Evolutionary conservation across 176 grass and related monocot species (phyloP), one percentile per base, ranked within the genome.

Genomic region (Ensete ventricosum): DNA sequence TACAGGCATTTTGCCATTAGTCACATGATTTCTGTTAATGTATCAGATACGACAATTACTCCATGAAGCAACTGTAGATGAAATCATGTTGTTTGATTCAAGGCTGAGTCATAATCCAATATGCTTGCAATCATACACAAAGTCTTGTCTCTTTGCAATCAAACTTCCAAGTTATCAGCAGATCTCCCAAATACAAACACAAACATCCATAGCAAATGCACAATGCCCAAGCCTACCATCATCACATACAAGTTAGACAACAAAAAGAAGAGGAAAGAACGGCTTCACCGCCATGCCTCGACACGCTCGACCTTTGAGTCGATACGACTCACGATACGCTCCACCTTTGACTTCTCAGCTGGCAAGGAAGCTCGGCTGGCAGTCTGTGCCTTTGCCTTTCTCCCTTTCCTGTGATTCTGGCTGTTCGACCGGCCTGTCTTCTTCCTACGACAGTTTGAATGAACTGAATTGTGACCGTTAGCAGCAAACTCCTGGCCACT

Each of bases 271-370:
- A 50, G 17, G 9, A 14, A 53, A 12, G 0, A 9, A 55, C n/a
- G 22, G 43, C 68, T 83, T 95, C 81, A 99, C 50, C 96, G 89
- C 96, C 91, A 99, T 65, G 96, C 96, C 85, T 99, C 91, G 2
- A 89, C 80, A 62, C 91, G 72, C 86, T 95, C 91, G 27, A 71
- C 80, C 84, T 87, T 95, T 49, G 88, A 81, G 79, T 99, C 88
- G 82, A 99, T 85, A 64, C 81, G 81, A 76, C 96, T 91, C 69
- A 99, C 86, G 54, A 94, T 82, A 83, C 88, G 94, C 5, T 72
- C 64, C 49, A 88, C 86, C 72, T 82, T 94, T 57, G 81, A 79
- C 81, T 91, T 99, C 21, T 95, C 88, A 49, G 79, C 73, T 53
- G 71, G 53, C 58, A 77, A 73, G 4, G 71, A 20, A 53, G 62